Conservation (phyloP, 805 yeast genomes). For the Saturnispora sanitii region DNA sequence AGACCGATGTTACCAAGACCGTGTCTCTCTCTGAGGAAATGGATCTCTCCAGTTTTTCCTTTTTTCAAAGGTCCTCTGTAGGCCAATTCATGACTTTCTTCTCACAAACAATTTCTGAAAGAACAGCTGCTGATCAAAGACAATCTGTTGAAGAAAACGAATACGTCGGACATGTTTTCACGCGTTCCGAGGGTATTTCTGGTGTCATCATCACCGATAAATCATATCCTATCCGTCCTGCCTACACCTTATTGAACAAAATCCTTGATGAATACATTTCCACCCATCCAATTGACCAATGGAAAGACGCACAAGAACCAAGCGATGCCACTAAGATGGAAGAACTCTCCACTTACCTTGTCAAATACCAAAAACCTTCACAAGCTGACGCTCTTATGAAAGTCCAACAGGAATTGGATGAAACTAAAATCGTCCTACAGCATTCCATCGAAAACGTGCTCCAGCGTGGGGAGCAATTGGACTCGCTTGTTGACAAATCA, state of each 20-base stretch:
- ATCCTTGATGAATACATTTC: slow-evolving; percentile 82
- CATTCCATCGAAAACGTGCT: slow-evolving; percentile 90
- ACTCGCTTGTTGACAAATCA: slow-evolving; percentile 87
- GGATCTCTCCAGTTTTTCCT: slow-evolving; percentile 78
- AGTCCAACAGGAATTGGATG: slow-evolving; percentile 96
- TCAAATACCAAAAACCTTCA: slow-evolving; percentile 89
- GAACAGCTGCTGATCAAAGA: slow-evolving; percentile 85
- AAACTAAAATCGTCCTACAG: slow-evolving; percentile 91
- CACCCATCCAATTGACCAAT: slow-evolving; percentile 64
- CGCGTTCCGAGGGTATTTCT: slow-evolving; percentile 81
- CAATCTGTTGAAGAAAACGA: slow-evolving; percentile 89
- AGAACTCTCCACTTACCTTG: slow-evolving; percentile 57
- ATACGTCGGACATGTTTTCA: slow-evolving; percentile 87
- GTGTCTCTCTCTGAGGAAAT: slow-evolving; percentile 70
- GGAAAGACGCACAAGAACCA: slow-evolving; percentile 46
- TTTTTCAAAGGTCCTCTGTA: slow-evolving; percentile 68
- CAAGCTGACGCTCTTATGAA: slow-evolving; percentile 96
- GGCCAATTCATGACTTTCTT: slow-evolving; percentile 93
- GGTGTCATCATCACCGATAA: slow-evolving; percentile 90
- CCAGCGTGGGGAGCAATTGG: slow-evolving; percentile 94
- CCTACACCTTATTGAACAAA: slow-evolving; percentile 85
- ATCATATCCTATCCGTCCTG: slow-evolving; percentile 95
- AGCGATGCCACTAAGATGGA: slow-evolving; percentile 40
- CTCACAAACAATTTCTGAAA: slow-evolving; percentile 77
- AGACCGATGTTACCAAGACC: slow-evolving; percentile 38